A percentile compares a stretch with the other conserved stretches of the same genome.
phyloP scores from a whole-genome alignment of 108 stramenopile species.

The Fragilaria crotonensis region DNA sequence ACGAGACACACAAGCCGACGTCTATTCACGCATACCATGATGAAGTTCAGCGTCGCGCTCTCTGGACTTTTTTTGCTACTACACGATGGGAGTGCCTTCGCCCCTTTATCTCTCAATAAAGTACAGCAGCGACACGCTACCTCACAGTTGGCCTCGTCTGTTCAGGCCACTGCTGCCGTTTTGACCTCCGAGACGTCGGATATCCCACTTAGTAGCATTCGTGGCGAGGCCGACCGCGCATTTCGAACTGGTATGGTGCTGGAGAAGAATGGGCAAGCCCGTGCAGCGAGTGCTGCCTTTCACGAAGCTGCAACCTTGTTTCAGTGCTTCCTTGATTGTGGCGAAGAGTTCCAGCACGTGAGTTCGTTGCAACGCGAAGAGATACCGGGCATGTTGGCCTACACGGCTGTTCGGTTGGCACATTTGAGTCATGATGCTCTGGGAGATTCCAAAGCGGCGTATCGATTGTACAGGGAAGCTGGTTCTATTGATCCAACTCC shows the following conservation, averaged over 20 bases:
- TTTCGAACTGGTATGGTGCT: slow-evolving; percentile 60
- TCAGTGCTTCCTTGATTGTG: slow-evolving; percentile 68
- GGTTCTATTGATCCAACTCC: slow-evolving; percentile 57
- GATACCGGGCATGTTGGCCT: slow-evolving; percentile 47
- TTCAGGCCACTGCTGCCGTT: neutral
- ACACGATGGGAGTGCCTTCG: too few relatives aligned
- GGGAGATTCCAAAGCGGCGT: slow-evolving; percentile 67
- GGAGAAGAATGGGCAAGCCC: slow-evolving; percentile 62
- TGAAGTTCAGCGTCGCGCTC: too few relatives aligned
- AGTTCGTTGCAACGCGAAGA: slow-evolving; percentile 37
- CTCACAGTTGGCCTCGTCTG: neutral
- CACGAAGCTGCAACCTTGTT: slow-evolving; percentile 83
- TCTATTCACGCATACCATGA: too few relatives aligned
- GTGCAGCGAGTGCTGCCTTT: slow-evolving; percentile 57
- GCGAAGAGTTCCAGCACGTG: slow-evolving; percentile 58
- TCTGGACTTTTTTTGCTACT: too few relatives aligned
- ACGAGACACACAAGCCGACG: too few relatives aligned
- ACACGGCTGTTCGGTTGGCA: slow-evolving; percentile 62
- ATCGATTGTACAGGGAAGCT: slow-evolving; percentile 56
- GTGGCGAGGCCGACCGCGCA: slow-evolving; percentile 75
- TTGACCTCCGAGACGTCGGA: neutral
- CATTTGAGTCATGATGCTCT: slow-evolving; percentile 69
- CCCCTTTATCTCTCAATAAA: neutral
- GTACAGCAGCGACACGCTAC: neutral
- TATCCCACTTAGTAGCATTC: neutral